Evolutionary conservation across 2,329 filamentous ascomycete genomes (phyloP).

Genomic region (Apiospora aurea): DNA sequence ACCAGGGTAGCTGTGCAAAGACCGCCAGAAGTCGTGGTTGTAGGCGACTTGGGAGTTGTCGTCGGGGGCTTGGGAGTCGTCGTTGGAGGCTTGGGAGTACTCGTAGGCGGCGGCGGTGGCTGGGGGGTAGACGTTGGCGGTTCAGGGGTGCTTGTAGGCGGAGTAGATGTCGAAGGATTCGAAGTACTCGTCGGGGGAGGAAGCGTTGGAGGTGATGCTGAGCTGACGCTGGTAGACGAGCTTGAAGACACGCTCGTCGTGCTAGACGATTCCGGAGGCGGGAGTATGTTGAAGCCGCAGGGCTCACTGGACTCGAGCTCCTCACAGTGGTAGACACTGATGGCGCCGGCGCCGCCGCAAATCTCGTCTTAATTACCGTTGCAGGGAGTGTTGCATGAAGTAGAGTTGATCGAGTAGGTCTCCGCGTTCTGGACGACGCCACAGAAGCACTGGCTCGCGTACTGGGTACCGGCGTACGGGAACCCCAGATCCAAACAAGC

Average conservation of each 20-base stretch:
- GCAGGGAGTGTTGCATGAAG: neutral
- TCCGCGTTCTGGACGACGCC: neutral
- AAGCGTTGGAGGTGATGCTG: neutral
- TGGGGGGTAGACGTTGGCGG: neutral
- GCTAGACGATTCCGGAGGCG: neutral
- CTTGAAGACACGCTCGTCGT: neutral
- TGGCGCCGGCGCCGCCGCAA: neutral
- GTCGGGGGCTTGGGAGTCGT: neutral
- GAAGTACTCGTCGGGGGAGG: neutral
- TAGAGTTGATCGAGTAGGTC: neutral
- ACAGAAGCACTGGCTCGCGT: conserved; percentile 10
- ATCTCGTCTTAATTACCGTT: neutral
- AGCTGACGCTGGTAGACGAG: neutral
- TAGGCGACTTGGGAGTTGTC: neutral
- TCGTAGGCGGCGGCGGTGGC: neutral
- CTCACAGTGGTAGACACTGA: conserved; percentile 8
- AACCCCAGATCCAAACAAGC: neutral
- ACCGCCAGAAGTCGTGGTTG: neutral
- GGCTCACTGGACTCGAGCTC: neutral
- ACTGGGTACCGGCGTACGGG: conserved; percentile 16
- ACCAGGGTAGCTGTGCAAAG: neutral
- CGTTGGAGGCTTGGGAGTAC: neutral
- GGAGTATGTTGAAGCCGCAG: neutral
- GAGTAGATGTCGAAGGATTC: neutral
- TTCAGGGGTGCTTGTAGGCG: neutral